These are phyloP conservation scores for Pseudogymnoascus verrucosus DNA, from an alignment of 2,329 filamentous ascomycete species.

Conservation along the genomic window DNA sequence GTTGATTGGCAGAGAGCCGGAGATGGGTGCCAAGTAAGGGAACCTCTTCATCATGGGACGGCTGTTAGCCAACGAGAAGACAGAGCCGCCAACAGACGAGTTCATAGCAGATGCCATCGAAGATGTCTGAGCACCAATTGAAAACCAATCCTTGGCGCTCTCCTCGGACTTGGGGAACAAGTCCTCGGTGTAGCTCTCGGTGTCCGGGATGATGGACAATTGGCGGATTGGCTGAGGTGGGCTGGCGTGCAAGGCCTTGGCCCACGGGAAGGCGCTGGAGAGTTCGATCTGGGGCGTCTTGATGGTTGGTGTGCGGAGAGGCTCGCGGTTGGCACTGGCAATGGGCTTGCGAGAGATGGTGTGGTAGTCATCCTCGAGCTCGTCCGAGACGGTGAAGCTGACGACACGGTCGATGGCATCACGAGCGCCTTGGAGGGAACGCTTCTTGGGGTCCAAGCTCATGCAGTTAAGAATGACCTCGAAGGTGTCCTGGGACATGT, in stretches of 20 bases:
- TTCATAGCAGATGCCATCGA: constrained; percentile 79
- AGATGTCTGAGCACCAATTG: constrained; percentile 66
- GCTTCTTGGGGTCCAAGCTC: constrained; percentile 82
- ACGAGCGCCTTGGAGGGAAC: constrained; percentile 70
- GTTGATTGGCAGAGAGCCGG: constrained; percentile 68
- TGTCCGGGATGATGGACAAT: constrained; percentile 75
- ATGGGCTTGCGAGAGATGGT: constrained; percentile 61
- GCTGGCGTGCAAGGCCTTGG: constrained; percentile 75
- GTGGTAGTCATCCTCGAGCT: constrained; percentile 89
- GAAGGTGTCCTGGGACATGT: constrained; percentile 97
- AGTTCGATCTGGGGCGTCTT: constrained; percentile 71
- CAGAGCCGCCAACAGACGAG: constrained; percentile 72
- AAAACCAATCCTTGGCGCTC: constrained; percentile 66
- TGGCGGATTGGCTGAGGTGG: constrained; percentile 67
- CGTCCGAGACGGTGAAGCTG: constrained; percentile 90
- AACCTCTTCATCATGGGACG: constrained; percentile 35
- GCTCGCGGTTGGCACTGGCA: constrained; percentile 84
- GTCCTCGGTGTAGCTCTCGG: constrained; percentile 74
- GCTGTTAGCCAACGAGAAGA: constrained; percentile 58
- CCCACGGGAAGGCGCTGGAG: constrained; percentile 85
- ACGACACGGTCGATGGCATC: constrained; percentile 71
- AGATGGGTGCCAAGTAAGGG: constrained; percentile 45
- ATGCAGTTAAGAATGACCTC: constrained; percentile 87
- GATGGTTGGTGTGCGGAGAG: constrained; percentile 89
- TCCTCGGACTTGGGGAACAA: constrained; percentile 73